These are phyloP conservation scores for Fusarium sarcochroum DNA, from an alignment of 2,329 filamentous ascomycete genomes.

Conservation along the genomic window DNA sequence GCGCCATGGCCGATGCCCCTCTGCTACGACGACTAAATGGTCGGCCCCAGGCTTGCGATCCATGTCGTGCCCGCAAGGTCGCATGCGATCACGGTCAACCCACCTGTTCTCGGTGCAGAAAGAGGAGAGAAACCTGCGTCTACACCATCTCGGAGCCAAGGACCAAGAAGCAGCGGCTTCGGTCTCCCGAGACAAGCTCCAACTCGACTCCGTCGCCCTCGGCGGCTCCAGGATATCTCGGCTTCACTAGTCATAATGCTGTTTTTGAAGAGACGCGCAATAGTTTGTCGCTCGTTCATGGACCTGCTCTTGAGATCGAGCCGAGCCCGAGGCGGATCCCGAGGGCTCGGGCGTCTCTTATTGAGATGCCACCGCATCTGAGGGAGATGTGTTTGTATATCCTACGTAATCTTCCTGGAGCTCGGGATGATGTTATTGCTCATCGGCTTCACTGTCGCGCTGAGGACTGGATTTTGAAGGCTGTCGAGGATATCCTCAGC, in stretches of 20 bases:
- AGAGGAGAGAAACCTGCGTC: constrained; percentile 55
- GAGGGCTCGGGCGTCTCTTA: constrained; percentile 23
- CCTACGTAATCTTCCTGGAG: constrained; percentile 54
- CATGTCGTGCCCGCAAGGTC: constrained; percentile 59
- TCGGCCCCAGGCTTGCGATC: constrained; percentile 52
- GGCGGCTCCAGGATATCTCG: constrained; percentile 57
- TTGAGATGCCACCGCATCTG: constrained; percentile 46
- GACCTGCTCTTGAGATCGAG: constrained; percentile 26
- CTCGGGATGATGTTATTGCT: constrained; percentile 35
- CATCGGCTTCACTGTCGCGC: constrained; percentile 42
- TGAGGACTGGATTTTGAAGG: constrained; percentile 53
- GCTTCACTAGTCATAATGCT: constrained; percentile 60
- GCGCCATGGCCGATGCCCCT: constrained; percentile 35
- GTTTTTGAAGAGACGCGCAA: constrained; percentile 60
- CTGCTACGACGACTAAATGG: constrained; percentile 49
- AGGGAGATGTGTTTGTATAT: constrained; percentile 57
- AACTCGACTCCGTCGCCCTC: constrained; percentile 39
- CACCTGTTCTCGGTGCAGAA: constrained; percentile 56
- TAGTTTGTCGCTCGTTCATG: constrained; percentile 54
- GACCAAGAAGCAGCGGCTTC: constrained; percentile 33
- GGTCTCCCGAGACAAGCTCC: constrained; percentile 18
- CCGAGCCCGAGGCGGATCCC: constrained; percentile 12
- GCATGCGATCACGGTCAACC: constrained; percentile 61
- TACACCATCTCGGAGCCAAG: constrained; percentile 50
- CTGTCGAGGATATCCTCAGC: constrained; percentile 48